Percentiles rank a stretch among this genome's conserved stretches.
These are phyloP conservation scores for Aspergillus pseudotamarii DNA, from an alignment of 2,329 filamentous ascomycete genomes.

Conservation along the genomic window DNA sequence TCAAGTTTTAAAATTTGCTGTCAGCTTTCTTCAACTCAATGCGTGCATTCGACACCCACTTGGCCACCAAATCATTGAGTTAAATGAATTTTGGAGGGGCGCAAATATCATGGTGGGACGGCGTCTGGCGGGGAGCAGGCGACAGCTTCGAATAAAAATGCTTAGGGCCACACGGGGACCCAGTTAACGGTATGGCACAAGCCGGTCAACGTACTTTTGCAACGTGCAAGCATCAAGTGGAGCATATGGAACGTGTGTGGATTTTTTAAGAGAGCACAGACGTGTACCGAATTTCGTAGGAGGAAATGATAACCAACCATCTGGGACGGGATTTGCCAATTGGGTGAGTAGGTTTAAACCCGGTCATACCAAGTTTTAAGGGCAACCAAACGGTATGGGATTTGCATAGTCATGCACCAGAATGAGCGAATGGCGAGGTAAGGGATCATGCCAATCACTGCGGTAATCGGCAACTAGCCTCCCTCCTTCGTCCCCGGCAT, in stretches of 20 bases:
- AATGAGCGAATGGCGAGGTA: not conserved
- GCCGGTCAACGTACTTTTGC: not conserved
- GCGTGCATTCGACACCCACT: not conserved
- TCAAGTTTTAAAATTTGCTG: not conserved
- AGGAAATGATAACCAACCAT: not conserved
- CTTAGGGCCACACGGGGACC: not conserved
- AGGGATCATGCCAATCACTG: not conserved
- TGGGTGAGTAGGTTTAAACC: not conserved
- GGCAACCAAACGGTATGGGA: not conserved
- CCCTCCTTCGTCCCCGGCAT: not conserved
- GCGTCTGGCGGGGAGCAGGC: not conserved
- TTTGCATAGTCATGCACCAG: not conserved
- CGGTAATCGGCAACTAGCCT: not conserved
- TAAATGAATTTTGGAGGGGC: not conserved
- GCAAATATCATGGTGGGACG: not conserved
- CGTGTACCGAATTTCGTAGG: not conserved
- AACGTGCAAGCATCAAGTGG: not conserved
- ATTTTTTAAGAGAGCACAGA: not conserved
- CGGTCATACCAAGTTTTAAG: not conserved
- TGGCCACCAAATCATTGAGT: not conserved
- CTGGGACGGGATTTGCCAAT: not conserved
- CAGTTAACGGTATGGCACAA: not conserved
- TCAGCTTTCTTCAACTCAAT: no score
- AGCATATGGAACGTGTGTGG: not conserved
- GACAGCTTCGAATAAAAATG: not conserved